These are phyloP conservation scores for Candida endomychidarum DNA, from an alignment of 805 yeast genomes.

Conservation along the genomic window DNA sequence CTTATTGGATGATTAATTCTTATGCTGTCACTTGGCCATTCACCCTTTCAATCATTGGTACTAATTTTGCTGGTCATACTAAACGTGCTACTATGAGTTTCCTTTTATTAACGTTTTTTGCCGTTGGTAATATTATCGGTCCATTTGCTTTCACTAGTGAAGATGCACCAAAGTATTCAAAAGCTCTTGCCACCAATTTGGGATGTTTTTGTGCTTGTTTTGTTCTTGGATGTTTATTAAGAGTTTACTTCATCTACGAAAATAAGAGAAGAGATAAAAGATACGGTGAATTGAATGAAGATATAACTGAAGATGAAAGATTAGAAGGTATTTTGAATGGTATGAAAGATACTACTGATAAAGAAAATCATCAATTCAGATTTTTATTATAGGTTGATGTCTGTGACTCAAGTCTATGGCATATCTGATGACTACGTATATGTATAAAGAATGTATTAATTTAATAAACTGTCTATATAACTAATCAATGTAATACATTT, in stretches of 20 bases:
- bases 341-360: slow-evolving; percentile 29
- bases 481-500: slow-evolving; percentile 7
- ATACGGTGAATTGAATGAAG: slow-evolving; percentile 6
- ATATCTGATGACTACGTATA: too few species aligned
- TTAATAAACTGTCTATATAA: neutral
- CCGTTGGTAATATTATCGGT: slow-evolving; percentile 14
- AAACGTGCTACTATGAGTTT: slow-evolving; percentile 13
- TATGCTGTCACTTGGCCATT: slow-evolving; percentile 25
- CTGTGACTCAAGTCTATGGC: too few species aligned
- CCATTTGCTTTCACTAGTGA: slow-evolving; percentile 8
- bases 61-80: slow-evolving; percentile 16
- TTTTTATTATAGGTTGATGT: slow-evolving; percentile 12
- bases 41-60: slow-evolving; percentile 23
- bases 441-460: too few species aligned
- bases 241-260: slow-evolving; percentile 13
- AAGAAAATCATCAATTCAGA: slow-evolving; percentile 25
- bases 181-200: slow-evolving; percentile 18
- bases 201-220: slow-evolving; percentile 24
- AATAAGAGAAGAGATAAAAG: slow-evolving; percentile 14
- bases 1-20: slow-evolving; percentile 31
- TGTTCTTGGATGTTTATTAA: slow-evolving; percentile 8
- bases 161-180: slow-evolving; percentile 13
- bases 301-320: slow-evolving; percentile 23
- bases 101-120: slow-evolving; percentile 10
- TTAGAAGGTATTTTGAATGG: slow-evolving; percentile 29